phyloP scores from a whole-genome alignment of 2,329 filamentous ascomycete genomes.

The Mollisia scopiformis region DNA sequence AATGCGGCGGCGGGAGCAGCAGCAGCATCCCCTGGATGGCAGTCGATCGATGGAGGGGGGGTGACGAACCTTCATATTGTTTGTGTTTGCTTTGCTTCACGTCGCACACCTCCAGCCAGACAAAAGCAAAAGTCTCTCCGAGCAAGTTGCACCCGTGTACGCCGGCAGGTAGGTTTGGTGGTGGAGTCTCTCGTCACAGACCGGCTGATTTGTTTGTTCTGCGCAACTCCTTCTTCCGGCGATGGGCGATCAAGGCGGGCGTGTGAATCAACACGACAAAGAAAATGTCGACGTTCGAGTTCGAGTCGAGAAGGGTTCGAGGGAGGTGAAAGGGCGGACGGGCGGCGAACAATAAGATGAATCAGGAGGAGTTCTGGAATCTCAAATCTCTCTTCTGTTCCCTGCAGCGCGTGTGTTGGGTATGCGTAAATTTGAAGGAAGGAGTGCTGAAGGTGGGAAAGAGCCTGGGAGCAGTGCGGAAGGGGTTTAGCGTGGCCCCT shows the following conservation, averaged over 20 bases:
- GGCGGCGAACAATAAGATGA: neutral
- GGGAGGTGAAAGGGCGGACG: neutral
- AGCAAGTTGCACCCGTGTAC: conserved; percentile 10
- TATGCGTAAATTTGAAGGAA: conserved; percentile 1
- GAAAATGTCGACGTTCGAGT: no score
- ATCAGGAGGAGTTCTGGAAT: neutral
- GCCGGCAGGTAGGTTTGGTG: conserved; percentile 2
- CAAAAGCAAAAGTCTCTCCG: conserved; percentile 17
- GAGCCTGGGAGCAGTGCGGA: conserved; percentile 4
- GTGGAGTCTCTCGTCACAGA: no score
- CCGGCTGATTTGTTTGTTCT: conserved; percentile 22
- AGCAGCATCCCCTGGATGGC: neutral
- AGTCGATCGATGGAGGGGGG: neutral
- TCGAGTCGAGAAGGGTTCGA: neutral
- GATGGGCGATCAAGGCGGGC: neutral
- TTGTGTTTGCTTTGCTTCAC: conserved; percentile 25
- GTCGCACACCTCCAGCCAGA: conserved; percentile 19
- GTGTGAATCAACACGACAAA: no score
- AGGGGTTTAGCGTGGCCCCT: conserved; percentile 8
- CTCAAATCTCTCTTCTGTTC: neutral
- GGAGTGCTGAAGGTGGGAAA: conserved; percentile 1
- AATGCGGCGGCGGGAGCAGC: neutral
- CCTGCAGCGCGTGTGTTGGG: neutral
- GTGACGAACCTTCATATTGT: conserved; percentile 34
- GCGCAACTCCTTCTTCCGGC: conserved; percentile 16